Conservation (phyloP, 305 asterid species). For the Fraxinus paxiana region DNA sequence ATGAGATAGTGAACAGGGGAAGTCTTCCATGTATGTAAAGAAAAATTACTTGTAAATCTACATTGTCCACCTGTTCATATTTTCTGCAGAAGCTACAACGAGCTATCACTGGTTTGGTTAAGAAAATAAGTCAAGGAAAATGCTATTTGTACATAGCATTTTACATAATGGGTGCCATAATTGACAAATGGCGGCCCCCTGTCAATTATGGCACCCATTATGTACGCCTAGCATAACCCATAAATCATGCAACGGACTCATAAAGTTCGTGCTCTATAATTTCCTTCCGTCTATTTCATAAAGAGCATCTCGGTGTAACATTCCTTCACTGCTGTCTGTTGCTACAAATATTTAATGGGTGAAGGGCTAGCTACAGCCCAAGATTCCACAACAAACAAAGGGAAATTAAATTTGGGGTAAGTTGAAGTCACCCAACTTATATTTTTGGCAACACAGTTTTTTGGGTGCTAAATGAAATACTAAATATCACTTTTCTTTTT, state of each 20-base stretch:
- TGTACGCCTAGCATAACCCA: too few species aligned
- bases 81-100: conserved; percentile 5
- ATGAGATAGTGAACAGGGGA: not conserved
- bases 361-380: not conserved
- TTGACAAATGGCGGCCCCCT: too few species aligned
- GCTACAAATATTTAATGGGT: not conserved
- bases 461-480: not conserved
- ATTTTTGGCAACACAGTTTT: not conserved
- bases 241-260: not conserved
- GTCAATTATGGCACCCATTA: too few species aligned
- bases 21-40: not conserved
- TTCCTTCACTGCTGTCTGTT: not conserved
- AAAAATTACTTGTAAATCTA: not conserved
- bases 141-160: too few species aligned
- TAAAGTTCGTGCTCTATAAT: not conserved
- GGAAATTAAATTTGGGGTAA: not conserved
- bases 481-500: not conserved
- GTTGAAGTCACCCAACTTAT: not conserved
- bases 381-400: not conserved
- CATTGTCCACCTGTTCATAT: conserved; percentile 1
- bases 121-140: not conserved
- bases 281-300: not conserved
- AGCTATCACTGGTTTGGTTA: not conserved
- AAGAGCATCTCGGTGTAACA: not conserved
- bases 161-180: too few species aligned